Base-by-base conservation (phyloP, 257 asterid species). In the Penstemon davidsonii region DNA sequence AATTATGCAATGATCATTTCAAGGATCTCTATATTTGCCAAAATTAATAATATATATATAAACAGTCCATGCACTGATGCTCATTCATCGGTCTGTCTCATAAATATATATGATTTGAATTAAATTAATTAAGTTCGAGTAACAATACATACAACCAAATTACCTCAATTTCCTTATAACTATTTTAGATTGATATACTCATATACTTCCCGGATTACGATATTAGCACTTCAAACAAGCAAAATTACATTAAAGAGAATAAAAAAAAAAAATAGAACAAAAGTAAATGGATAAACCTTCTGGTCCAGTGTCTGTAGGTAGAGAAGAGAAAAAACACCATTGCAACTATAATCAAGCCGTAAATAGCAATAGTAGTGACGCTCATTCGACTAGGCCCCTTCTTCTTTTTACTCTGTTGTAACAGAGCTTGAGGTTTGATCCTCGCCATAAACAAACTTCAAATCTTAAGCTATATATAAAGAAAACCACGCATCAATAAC, bases 381-480 rank as follows among this genome's bases (percentile, higher is more conserved):
- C 86, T 76, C 55, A 72, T 54, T 8, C 76, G 75, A 67, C 76
- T 79, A 2, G 84, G 84, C 12, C 68, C 80, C 68, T 83, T 80
- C 73, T 81, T 84, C 84, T 76, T 84, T 71, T 84, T 84, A 81
- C 86, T 84, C 64, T 81, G 88, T 51, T 70, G 82, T 37, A 84
- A 61, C 60, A 83, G 84, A 47, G 86, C 82, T 76, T 80, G 88
- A 25, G 86, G 88, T 59, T 84, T 84, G 67, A 84, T 84, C 76
- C 80, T 74, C 12, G 83, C 86, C 88, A 84, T 81, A 39, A 25
- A n/a, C 40, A 15, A 5, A 46, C 43, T 36, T 63, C 42, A 46
- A 45, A 45, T 62, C 53, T 45, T 57, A 57, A 59, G 4, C 47
- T 38, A 2, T 18, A 6, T 4, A 39, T 25, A 5, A 59, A 39